phyloP scores from a whole-genome alignment of 352 stramenopile species.

The Phytophthora hibernalis region DNA sequence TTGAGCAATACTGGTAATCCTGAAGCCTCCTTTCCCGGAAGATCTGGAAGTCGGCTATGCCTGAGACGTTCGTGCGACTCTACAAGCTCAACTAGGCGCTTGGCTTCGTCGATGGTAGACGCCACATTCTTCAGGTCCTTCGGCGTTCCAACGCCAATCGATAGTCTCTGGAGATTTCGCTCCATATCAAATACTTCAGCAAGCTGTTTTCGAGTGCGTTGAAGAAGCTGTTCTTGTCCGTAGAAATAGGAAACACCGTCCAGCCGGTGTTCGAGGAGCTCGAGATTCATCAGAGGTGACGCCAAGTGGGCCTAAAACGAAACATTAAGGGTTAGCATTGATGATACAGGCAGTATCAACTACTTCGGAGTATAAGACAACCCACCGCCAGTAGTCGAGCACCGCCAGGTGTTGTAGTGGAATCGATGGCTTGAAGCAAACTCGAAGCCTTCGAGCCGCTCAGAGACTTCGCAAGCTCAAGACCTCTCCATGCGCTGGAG shows the following conservation, averaged over 20 bases:
- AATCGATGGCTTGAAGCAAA: slow-evolving; percentile 74
- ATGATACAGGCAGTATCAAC: neutral
- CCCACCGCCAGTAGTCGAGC: slow-evolving; percentile 70
- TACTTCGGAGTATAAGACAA: neutral
- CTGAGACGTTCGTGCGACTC: slow-evolving; percentile 32
- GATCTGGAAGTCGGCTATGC: slow-evolving; percentile 31
- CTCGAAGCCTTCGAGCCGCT: slow-evolving; percentile 64
- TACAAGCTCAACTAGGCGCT: slow-evolving; percentile 43
- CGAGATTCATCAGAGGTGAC: slow-evolving; percentile 67
- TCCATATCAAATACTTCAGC: slow-evolving; percentile 76
- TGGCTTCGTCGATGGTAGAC: slow-evolving; percentile 60
- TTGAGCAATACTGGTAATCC: slow-evolving; percentile 41
- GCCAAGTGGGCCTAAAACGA: slow-evolving; percentile 61
- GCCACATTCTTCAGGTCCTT: slow-evolving; percentile 80
- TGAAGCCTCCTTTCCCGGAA: slow-evolving; percentile 29
- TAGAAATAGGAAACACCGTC: slow-evolving; percentile 67
- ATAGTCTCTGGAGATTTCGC: slow-evolving; percentile 72
- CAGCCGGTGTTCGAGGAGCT: slow-evolving; percentile 53
- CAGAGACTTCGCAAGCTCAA: slow-evolving; percentile 74
- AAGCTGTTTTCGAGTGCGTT: slow-evolving; percentile 59
- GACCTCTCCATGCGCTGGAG: slow-evolving; percentile 69
- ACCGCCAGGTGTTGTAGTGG: slow-evolving; percentile 65
- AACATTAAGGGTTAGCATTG: slow-evolving; percentile 3
- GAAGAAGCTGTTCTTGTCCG: slow-evolving; percentile 53
- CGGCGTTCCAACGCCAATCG: slow-evolving; percentile 60